phyloP scores from a whole-genome alignment of 768 basidiomycete species.

The Pleurotus eryngii region DNA sequence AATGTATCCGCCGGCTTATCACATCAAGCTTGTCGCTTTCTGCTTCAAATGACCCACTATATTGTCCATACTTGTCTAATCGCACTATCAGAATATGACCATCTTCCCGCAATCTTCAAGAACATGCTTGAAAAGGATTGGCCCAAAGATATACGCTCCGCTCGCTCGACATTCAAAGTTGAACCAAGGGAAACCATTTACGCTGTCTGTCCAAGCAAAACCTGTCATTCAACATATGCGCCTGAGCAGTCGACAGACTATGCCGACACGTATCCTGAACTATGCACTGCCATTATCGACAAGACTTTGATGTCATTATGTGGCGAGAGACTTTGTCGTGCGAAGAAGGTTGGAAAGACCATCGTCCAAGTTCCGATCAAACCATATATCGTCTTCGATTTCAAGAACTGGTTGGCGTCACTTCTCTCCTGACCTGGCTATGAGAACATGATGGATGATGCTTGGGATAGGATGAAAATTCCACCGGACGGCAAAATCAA shows the following conservation, averaged over 20 bases:
- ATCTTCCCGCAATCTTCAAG: background rate
- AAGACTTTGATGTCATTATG: background rate
- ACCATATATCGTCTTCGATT: conserved; percentile 17
- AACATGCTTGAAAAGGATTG: background rate
- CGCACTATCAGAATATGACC: background rate
- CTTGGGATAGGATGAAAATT: conserved; percentile 11
- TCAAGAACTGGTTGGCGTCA: conserved; percentile 23
- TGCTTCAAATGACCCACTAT: background rate
- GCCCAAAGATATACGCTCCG: background rate
- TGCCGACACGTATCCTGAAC: background rate
- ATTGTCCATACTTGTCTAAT: background rate
- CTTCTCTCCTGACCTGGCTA: conserved; percentile 19
- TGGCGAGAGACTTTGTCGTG: background rate
- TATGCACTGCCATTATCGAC: background rate
- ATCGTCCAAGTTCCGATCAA: conserved; percentile 15
- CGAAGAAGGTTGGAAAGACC: background rate
- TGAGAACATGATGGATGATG: conserved; percentile 21
- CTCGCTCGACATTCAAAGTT: background rate
- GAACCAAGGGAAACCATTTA: background rate
- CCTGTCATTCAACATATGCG: background rate
- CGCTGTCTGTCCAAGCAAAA: background rate
- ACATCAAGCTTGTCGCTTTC: background rate
- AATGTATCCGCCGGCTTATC: background rate
- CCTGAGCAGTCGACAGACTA: background rate
- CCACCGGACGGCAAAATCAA: conserved; percentile 7